Evolutionary conservation across 1,139 yeast species (phyloP).

Genomic region (Saccharomycopsis crataegensis): DNA sequence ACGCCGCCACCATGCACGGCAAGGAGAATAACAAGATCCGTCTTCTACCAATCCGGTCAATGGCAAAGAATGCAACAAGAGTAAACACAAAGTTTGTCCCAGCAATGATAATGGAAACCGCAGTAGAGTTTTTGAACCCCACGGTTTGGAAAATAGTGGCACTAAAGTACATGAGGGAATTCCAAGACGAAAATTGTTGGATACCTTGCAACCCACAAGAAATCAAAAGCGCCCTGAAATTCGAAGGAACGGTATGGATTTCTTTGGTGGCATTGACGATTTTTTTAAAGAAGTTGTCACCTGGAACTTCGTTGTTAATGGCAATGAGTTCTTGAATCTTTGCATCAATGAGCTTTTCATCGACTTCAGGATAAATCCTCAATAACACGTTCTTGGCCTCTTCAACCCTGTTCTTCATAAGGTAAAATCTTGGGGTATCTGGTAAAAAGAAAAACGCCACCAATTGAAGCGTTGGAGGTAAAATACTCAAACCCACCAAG

Average conservation of each 20-base stretch:
- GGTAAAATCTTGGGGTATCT: slow-evolving; percentile 87
- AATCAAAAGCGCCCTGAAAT: slow-evolving; percentile 77
- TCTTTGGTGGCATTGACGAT: slow-evolving; percentile 59
- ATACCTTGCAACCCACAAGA: slow-evolving; percentile 93
- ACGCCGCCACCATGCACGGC: slow-evolving; percentile 74
- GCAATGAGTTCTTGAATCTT: slow-evolving; percentile 52
- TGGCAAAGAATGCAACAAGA: slow-evolving; percentile 69
- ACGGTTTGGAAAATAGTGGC: slow-evolving; percentile 84
- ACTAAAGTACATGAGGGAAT: slow-evolving; percentile 89
- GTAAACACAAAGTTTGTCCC: slow-evolving; percentile 90
- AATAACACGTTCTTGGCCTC: slow-evolving; percentile 60
- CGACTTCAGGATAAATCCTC: slow-evolving; percentile 49
- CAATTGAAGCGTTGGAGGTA: slow-evolving; percentile 79
- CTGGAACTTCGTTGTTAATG: slow-evolving; percentile 58
- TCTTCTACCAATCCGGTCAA: slow-evolving; percentile 84
- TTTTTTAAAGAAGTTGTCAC: slow-evolving; percentile 44
- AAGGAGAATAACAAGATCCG: slow-evolving; percentile 63
- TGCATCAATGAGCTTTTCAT: slow-evolving; percentile 48
- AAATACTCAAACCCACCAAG: slow-evolving; percentile 79
- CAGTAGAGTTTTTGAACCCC: slow-evolving; percentile 80
- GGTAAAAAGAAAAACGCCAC: slow-evolving; percentile 78
- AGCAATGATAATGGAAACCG: slow-evolving; percentile 88
- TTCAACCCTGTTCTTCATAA: slow-evolving; percentile 58
- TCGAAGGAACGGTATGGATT: slow-evolving; percentile 69
- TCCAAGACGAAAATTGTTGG: slow-evolving; percentile 94